Conservation (phyloP, 139 green algal species). For the Microglena sp. region DNA sequence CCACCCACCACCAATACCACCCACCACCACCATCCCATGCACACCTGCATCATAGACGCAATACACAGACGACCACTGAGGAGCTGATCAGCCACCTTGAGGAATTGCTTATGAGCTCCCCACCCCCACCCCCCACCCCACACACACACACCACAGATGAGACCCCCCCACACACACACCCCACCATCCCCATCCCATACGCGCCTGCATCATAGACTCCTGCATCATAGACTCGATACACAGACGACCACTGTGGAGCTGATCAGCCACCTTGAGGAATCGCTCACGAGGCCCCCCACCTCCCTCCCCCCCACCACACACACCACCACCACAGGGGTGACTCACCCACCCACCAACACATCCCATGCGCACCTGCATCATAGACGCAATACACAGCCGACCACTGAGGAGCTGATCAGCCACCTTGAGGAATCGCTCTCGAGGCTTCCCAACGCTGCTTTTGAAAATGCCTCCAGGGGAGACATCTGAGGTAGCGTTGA, state of each 20-base stretch:
- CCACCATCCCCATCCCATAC: too few relatives aligned
- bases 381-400: conserved; percentile 81
- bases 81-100: conserved; percentile 70
- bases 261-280: conserved; percentile 63
- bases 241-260: conserved; percentile 79
- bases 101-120: conserved; percentile 69
- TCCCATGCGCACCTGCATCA: too few relatives aligned
- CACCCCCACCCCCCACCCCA: too few relatives aligned
- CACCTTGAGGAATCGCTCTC: conserved; percentile 66
- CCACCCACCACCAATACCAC: too few relatives aligned
- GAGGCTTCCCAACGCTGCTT: conserved; percentile 42
- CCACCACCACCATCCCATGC: too few relatives aligned
- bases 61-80: conserved; percentile 85
- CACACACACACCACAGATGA: too few relatives aligned
- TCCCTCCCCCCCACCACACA: too few relatives aligned
- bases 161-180: too few relatives aligned
- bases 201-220: too few relatives aligned
- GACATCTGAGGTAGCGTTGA: conserved; percentile 63
- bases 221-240: conserved; percentile 89
- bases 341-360: too few relatives aligned
- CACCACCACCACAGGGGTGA: too few relatives aligned
- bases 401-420: conserved; percentile 81
- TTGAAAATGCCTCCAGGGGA: conserved; percentile 40
- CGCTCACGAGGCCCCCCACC: too few relatives aligned
- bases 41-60: conserved; percentile 80